These are phyloP conservation scores for Erythrophleum fordii DNA, from an alignment of 306 rosid species.

Conservation along the genomic window DNA sequence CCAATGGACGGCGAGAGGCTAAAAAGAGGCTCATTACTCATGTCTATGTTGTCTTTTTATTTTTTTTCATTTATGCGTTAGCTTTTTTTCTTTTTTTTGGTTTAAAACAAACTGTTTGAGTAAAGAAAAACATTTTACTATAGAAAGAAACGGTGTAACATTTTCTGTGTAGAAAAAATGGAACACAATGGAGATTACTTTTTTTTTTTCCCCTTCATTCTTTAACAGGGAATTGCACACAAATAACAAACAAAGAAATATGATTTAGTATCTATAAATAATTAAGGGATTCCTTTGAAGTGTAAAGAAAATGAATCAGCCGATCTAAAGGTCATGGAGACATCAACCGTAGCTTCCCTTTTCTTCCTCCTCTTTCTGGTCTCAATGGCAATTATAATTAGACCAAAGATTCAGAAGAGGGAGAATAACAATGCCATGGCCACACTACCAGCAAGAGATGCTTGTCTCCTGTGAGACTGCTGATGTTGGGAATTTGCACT, in stretches of 20 bases:
- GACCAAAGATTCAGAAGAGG: slow-evolving; percentile 80
- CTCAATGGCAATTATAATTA: slow-evolving; percentile 72
- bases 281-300: slow-evolving; percentile 43
- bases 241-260: slow-evolving; percentile 24
- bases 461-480: slow-evolving; percentile 67
- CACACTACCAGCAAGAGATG: slow-evolving; percentile 81
- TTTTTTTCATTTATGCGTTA: neutral
- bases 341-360: slow-evolving; percentile 71
- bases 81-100: neutral
- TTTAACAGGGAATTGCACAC: slow-evolving; percentile 23
- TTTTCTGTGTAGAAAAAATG: slow-evolving; percentile 30
- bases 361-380: slow-evolving; percentile 79
- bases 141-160: slow-evolving; percentile 41
- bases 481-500: slow-evolving; percentile 44
- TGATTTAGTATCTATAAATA: slow-evolving; percentile 45
- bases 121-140: slow-evolving; percentile 16
- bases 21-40: neutral
- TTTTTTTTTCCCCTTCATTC: neutral
- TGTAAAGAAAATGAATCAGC: slow-evolving; percentile 54
- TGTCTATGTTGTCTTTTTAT: neutral
- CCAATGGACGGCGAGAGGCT: neutral
- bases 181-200: slow-evolving; percentile 32
- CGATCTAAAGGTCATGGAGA: slow-evolving; percentile 48
- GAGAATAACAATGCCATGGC: slow-evolving; percentile 90
- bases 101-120: slow-evolving; percentile 1